These are phyloP conservation scores for Dipteronia dyeriana DNA, from an alignment of 345 rosid genomes.

Conservation along the genomic window DNA sequence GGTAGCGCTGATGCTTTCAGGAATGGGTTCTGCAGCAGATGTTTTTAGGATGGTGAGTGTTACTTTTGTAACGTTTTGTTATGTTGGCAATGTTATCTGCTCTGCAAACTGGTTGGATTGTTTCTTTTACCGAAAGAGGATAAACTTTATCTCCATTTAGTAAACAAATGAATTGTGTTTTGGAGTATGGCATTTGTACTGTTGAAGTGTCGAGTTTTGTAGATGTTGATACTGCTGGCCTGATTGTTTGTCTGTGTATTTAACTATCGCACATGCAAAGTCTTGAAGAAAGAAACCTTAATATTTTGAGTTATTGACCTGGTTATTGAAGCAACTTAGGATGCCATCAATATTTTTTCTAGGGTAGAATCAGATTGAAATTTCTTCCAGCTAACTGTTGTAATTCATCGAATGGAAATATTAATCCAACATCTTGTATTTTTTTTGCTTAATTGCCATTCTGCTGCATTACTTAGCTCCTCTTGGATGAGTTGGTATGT, in stretches of 20 bases:
- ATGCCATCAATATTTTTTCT: background rate
- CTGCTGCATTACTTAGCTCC: no score
- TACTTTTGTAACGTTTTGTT: background rate
- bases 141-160: background rate
- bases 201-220: background rate
- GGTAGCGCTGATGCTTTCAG: slow-evolving; percentile 97
- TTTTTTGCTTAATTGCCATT: no score
- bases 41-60: slow-evolving; percentile 84
- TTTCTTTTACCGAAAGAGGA: background rate
- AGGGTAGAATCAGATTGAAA: no score
- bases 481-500: no score
- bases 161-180: background rate
- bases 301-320: background rate
- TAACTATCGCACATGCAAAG: background rate
- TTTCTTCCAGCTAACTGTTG: background rate
- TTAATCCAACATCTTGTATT: no score
- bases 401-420: no score
- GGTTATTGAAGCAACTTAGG: background rate
- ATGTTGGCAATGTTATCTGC: background rate
- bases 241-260: background rate
- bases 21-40: slow-evolving; percentile 83
- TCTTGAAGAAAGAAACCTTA: background rate
- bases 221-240: background rate
- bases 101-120: background rate
- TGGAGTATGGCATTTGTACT: background rate